phyloP scores from a whole-genome alignment of 2,329 filamentous ascomycete species.

The Bipolaris victoriae region DNA sequence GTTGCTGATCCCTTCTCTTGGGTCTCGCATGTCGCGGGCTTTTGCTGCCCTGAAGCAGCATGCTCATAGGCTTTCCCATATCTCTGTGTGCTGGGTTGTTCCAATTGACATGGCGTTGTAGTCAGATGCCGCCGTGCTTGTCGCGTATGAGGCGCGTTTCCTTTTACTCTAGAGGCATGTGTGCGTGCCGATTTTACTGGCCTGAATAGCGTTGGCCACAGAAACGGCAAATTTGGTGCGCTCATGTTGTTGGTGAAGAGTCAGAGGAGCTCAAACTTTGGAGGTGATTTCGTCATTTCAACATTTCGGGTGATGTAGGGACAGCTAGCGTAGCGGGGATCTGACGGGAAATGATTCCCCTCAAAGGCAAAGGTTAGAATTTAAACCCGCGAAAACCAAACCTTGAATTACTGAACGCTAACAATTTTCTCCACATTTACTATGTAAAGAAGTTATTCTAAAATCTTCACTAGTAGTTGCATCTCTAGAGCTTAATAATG shows the following conservation, averaged over 20 bases:
- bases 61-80: constrained; percentile 58
- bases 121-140: constrained; percentile 32
- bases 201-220: constrained; percentile 55
- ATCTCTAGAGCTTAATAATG: too few species aligned
- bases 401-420: too few species aligned
- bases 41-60: constrained; percentile 45
- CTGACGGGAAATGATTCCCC: constrained; percentile 1
- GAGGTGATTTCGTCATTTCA: constrained; percentile 11
- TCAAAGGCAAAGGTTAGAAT: too few species aligned
- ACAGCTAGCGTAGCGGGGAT: constrained; percentile 20
- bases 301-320: constrained; percentile 18
- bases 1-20: constrained; percentile 7
- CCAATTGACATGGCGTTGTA: constrained; percentile 35
- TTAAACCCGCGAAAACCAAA: too few species aligned
- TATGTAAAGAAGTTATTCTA: too few species aligned
- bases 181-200: constrained; percentile 33
- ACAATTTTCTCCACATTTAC: too few species aligned
- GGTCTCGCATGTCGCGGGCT: constrained; percentile 14
- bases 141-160: constrained; percentile 20
- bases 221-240: constrained; percentile 53
- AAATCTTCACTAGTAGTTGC: too few species aligned
- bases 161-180: constrained; percentile 18
- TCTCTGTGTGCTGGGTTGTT: constrained; percentile 47
- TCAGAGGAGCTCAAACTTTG: constrained; percentile 3
- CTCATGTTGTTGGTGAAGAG: constrained; percentile 44